Conservation (phyloP, 768 basidiomycete species). For the Saitozyma sp. region DNA sequence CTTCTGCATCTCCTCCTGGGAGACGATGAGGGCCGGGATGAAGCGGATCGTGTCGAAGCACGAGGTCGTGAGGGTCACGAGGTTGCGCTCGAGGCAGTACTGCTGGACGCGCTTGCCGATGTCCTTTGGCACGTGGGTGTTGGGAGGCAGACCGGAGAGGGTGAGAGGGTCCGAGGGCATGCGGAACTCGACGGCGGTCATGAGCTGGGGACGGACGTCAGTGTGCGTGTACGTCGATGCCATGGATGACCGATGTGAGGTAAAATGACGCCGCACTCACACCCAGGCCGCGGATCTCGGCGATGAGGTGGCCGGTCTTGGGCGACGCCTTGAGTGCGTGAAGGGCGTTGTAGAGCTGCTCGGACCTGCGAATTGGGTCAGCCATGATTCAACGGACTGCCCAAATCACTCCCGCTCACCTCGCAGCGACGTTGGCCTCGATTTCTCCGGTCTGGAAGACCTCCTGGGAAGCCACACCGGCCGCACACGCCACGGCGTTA, state of each 20-base stretch:
- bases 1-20: constrained; percentile 69
- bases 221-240: not conserved
- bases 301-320: constrained; percentile 61
- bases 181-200: constrained; percentile 55
- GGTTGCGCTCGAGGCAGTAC: constrained; percentile 79
- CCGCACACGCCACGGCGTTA: constrained; percentile 88
- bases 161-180: constrained; percentile 55
- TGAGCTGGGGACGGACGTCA: constrained; percentile 12
- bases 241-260: too few relatives aligned
- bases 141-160: constrained; percentile 16
- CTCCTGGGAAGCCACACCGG: constrained; percentile 77
- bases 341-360: constrained; percentile 68
- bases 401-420: constrained; percentile 56
- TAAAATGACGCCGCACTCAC: constrained; percentile 55
- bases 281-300: constrained; percentile 83
- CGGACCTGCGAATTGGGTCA: constrained; percentile 4
- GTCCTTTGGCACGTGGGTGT: constrained; percentile 53
- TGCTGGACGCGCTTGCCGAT: constrained; percentile 71
- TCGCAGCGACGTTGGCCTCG: constrained; percentile 71
- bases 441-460: constrained; percentile 77
- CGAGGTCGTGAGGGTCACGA: constrained; percentile 85
- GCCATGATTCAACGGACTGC: not conserved
- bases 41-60: constrained; percentile 65
- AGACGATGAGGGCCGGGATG: constrained; percentile 87
- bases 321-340: constrained; percentile 62